These are phyloP conservation scores for Dictyostelium purpureum DNA, from an alignment of 78 protist species.

Conservation along the genomic window DNA sequence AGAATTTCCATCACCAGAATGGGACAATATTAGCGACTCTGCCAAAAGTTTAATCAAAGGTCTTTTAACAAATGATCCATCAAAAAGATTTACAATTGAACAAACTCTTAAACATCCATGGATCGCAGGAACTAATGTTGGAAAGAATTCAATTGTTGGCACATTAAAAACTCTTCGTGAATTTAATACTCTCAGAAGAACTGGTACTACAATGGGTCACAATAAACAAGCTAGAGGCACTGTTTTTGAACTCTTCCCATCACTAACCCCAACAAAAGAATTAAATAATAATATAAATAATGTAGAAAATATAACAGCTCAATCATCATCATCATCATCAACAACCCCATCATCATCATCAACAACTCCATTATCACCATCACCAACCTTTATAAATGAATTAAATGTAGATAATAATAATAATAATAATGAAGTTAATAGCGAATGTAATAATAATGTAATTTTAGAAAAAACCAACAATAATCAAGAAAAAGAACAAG, in stretches of 20 bases:
- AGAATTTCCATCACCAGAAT: slow-evolving; percentile 92
- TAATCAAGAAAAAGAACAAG: neutral
- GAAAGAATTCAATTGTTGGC: slow-evolving; percentile 74
- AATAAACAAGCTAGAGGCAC: slow-evolving; percentile 48
- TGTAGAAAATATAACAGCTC: no score
- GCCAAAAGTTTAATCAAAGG: slow-evolving; percentile 67
- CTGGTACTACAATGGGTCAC: slow-evolving; percentile 69
- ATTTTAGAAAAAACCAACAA: neutral
- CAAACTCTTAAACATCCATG: slow-evolving; percentile 79
- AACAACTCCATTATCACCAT: neutral
- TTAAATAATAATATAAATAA: no score
- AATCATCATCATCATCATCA: slow-evolving; percentile 12
- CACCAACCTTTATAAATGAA: neutral
- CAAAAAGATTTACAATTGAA: slow-evolving; percentile 63
- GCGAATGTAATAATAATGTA: neutral
- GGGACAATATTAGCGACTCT: slow-evolving; percentile 87
- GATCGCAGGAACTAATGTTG: slow-evolving; percentile 30
- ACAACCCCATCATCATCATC: neutral
- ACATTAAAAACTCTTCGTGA: slow-evolving; percentile 57
- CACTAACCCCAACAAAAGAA: slow-evolving; percentile 33
- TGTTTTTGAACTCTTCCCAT: slow-evolving; percentile 66
- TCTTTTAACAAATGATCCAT: slow-evolving; percentile 55
- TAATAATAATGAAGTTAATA: neutral
- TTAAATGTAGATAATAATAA: neutral
- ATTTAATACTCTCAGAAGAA: slow-evolving; percentile 58